These are phyloP conservation scores for Nicotiana obtusifolia DNA, from an alignment of 257 asterid genomes.

Conservation along the genomic window DNA sequence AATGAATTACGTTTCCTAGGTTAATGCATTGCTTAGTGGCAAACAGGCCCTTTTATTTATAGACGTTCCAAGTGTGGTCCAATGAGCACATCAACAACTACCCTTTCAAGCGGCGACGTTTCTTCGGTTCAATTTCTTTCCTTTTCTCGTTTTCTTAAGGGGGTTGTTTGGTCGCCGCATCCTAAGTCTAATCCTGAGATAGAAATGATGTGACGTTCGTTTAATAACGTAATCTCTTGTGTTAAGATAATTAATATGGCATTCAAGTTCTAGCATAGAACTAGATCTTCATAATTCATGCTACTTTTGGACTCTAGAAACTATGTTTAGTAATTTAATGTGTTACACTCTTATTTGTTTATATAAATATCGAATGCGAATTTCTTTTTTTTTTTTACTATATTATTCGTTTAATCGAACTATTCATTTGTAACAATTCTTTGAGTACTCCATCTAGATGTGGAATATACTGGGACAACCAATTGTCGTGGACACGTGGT, in stretches of 20 bases:
- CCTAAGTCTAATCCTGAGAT: not conserved
- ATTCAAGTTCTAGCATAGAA: not conserved
- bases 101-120: slow-evolving; percentile 19
- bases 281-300: no score
- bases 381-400: no score
- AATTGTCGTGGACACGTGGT: not conserved
- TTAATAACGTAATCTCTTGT: no score
- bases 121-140: slow-evolving; percentile 5
- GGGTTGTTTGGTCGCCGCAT: not conserved
- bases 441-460: not conserved
- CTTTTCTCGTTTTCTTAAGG: not conserved
- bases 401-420: no score
- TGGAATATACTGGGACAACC: no score
- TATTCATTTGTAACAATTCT: no score
- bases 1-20: no score
- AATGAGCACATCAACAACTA: not conserved
- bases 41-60: slow-evolving; percentile 17
- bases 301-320: not conserved
- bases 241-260: no score
- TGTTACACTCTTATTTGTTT: no score
- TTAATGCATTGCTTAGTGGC: no score
- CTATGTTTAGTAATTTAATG: no score
- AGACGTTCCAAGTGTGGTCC: not conserved
- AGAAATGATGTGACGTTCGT: not conserved
- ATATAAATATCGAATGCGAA: no score